phyloP scores from a whole-genome alignment of 2,329 filamentous ascomycete genomes.

The Endothia cerciana region DNA sequence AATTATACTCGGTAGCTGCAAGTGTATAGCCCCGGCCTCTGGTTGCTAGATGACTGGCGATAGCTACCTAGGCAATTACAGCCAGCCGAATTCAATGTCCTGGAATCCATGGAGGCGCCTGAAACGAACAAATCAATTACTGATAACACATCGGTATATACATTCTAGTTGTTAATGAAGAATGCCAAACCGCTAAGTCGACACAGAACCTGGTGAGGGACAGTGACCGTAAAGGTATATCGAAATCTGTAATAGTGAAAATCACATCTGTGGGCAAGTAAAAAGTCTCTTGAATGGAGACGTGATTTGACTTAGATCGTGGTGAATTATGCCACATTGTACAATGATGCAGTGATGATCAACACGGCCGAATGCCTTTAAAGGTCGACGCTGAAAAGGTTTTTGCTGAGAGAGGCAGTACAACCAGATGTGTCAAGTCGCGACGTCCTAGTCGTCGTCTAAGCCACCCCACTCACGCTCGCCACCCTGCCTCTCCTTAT shows the following conservation, averaged over 20 bases:
- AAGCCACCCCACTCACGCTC: constrained; percentile 20
- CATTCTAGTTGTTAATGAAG: not conserved
- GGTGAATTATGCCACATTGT: no score
- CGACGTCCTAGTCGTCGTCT: constrained; percentile 16
- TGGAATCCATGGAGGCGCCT: no score
- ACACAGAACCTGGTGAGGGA: not conserved
- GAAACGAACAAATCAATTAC: no score
- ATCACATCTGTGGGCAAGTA: not conserved
- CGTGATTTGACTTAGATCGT: not conserved
- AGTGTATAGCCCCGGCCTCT: no score
- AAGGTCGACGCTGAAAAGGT: not conserved
- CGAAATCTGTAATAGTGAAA: not conserved
- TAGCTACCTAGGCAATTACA: no score
- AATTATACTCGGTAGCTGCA: not conserved
- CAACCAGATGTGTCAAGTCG: not conserved
- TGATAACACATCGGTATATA: not conserved
- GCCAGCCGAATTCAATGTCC: no score
- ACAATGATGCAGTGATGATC: not conserved
- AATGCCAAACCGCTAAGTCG: not conserved
- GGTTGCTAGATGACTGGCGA: no score
- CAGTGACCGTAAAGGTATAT: not conserved
- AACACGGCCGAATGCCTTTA: not conserved
- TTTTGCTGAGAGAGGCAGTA: not conserved
- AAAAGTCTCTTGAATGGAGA: not conserved
- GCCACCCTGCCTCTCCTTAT: not conserved